Base-by-base conservation (phyloP, 371 early-diverging fungal genomes). In the Chytridiales sp. region DNA sequence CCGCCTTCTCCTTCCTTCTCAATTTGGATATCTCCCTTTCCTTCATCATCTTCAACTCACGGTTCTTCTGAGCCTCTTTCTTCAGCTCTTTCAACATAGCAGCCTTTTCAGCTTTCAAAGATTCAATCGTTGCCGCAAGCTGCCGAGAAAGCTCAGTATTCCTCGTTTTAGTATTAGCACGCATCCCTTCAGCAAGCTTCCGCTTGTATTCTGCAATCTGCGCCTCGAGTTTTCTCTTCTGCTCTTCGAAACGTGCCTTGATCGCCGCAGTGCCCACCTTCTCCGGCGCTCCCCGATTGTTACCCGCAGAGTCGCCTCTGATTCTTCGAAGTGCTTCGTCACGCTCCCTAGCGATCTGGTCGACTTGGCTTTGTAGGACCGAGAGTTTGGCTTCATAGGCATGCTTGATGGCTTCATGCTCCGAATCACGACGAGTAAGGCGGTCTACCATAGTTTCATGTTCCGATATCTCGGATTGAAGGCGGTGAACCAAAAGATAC, bases 61-160 rank as follows among this genome's bases (percentile, higher is more conserved):
- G 80, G 24, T 84, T 82, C 13, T 81, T 75, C 54, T 86, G 82
- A 0, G 84, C 79, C 59, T 90, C 90, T 48, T 83, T 85, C 63
- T 87, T 86, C 80, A 90, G 87, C 19, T 89, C 83, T 58, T 87
- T 87, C 61, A 89, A 68, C 86, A 89, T 87, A 3, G 85, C 81
- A 41, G 85, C 73, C 74, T 91, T 91, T 69, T 93, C 93, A 4
- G 78, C 74, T 62, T 75, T 75, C 42, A 77, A 52, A 46, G 70
- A 30, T 31, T 72, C 63, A 52, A 79, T 74, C 19, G 75, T 77
- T 1, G 66, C 61, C 59, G 64, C 68, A 42, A 79, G 56, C 30
- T 72, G 70, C 49, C 70, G 72, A 21, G 71, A 75, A 4, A 77
- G 59, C 34, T 43, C 62, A 11, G 73, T 76, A 35, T 61, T 64